These are phyloP conservation scores for Pseudonectria foliicola DNA, from an alignment of 2,329 filamentous ascomycete genomes.

Conservation along the genomic window DNA sequence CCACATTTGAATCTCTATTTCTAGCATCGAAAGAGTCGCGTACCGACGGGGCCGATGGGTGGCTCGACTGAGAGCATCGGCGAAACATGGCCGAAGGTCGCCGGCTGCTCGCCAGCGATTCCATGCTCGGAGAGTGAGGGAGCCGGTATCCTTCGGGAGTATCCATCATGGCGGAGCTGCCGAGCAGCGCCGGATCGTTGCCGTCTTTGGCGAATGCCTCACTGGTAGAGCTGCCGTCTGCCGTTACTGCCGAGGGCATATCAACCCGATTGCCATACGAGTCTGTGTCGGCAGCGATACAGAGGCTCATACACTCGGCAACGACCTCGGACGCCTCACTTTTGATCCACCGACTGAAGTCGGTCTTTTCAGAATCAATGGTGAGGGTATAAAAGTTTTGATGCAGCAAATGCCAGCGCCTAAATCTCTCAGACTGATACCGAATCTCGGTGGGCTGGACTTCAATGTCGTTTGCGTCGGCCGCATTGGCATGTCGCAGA, in stretches of 20 bases:
- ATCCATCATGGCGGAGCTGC: slow-evolving; percentile 26
- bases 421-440: slow-evolving; percentile 66
- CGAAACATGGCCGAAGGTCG: slow-evolving; percentile 31
- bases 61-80: slow-evolving; percentile 42
- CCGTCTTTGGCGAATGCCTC: slow-evolving; percentile 27
- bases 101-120: slow-evolving; percentile 33
- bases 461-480: slow-evolving; percentile 66
- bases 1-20: slow-evolving; percentile 32
- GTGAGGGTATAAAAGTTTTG: slow-evolving; percentile 80
- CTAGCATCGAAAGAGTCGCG: slow-evolving; percentile 31
- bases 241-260: slow-evolving; percentile 14
- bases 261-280: slow-evolving; percentile 16
- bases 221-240: slow-evolving; percentile 15
- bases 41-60: slow-evolving; percentile 42
- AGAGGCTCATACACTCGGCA: slow-evolving; percentile 70
- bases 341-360: slow-evolving; percentile 71
- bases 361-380: slow-evolving; percentile 70
- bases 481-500: slow-evolving; percentile 64
- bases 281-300: slow-evolving; percentile 25
- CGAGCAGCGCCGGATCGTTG: slow-evolving; percentile 34
- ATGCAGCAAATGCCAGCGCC: slow-evolving; percentile 66
- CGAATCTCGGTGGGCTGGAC: slow-evolving; percentile 72
- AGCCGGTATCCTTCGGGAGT: slow-evolving; percentile 43
- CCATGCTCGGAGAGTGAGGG: slow-evolving; percentile 43
- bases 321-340: slow-evolving; percentile 75